Evolutionary conservation across 2,329 filamentous ascomycete genomes (phyloP).

Genomic region (Atkinsonella hypoxylon): DNA sequence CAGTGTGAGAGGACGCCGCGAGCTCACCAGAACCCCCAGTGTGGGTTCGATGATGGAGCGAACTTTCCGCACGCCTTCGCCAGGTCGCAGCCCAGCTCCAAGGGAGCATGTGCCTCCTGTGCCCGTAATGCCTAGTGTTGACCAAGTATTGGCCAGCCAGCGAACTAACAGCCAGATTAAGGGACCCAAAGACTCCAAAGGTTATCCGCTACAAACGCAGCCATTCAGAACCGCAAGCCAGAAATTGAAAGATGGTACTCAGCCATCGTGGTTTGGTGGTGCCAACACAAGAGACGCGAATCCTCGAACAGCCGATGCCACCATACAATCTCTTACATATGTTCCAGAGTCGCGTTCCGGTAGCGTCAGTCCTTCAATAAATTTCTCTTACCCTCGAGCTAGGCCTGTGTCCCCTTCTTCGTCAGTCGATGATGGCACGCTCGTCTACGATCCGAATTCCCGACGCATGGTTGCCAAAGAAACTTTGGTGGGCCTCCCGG

Average conservation of each 20-base stretch:
- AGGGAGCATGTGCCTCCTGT: constrained; percentile 53
- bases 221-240: constrained; percentile 43
- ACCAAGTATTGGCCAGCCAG: constrained; percentile 14
- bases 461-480: constrained; percentile 44
- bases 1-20: constrained; percentile 25
- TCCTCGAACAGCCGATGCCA: constrained; percentile 32
- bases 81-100: constrained; percentile 29
- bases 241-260: constrained; percentile 29
- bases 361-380: constrained; percentile 41
- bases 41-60: constrained; percentile 77
- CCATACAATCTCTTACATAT: constrained; percentile 19
- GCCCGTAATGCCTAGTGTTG: constrained; percentile 53
- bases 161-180: constrained; percentile 15
- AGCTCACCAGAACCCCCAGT: constrained; percentile 55
- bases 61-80: constrained; percentile 73
- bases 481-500: constrained; percentile 31
- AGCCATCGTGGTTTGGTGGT: constrained; percentile 37
- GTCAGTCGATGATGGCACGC: constrained; percentile 22
- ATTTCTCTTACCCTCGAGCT: constrained; percentile 46
- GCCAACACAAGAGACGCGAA: constrained; percentile 32
- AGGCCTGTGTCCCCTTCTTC: constrained; percentile 21
- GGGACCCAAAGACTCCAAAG: constrained; percentile 24
- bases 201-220: constrained; percentile 33
- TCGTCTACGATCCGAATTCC: constrained; percentile 56
- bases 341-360: constrained; percentile 25